Base-by-base conservation (phyloP, 495 filamentous ascomycete genomes). In the Trypethelium eluteriae region DNA sequence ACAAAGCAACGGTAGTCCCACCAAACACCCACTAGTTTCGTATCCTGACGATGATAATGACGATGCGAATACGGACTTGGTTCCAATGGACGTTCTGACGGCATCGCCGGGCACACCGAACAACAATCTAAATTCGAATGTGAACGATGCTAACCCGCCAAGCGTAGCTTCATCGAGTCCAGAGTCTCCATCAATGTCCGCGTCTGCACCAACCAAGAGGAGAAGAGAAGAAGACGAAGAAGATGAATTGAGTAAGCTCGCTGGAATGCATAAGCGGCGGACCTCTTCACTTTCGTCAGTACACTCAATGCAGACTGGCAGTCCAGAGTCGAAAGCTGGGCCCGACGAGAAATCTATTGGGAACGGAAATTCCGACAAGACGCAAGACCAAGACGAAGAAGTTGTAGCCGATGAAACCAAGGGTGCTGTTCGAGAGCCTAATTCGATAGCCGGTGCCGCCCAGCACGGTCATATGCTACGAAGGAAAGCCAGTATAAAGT, bases 31-130 rank as follows among this genome's bases (percentile, higher is more conserved):
- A 0, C 78, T 98, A 46, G 94, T 98, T 46, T 90, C 96, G 72
- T 98, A 98, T 72, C 85, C 85, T 0, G 93, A 93, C 61, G 92
- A 96, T 68, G 92, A 96, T 64, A 91, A 92, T 2, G 79, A 78
- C 34, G 84, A 83, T 14, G 82, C 85, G 0, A 93, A 93, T 62
- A 91, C 94, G 67, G 91, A 96, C 63, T 89, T 90, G 1, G 77
- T 76, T 34, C 70, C 66, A 11, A 78, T 73, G 57, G 84, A 87
- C 50, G 83, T 84, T n/a, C 82, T 86, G 56, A 74, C 79, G 49
- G 70, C 64, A 63, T 67, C 69, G 39, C 70, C 67, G 2, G 65
- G 67, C 3, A 47, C 47, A 44, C 63, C 34, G 5, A 32, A 25
- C 44, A 16, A 47, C 7, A 50, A 49, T 62, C 68, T 66, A 14